Percentiles rank a stretch among this genome's conserved stretches.
phyloP scores from a whole-genome alignment of 2,329 filamentous ascomycete genomes.

The Penicillium olsonii region DNA sequence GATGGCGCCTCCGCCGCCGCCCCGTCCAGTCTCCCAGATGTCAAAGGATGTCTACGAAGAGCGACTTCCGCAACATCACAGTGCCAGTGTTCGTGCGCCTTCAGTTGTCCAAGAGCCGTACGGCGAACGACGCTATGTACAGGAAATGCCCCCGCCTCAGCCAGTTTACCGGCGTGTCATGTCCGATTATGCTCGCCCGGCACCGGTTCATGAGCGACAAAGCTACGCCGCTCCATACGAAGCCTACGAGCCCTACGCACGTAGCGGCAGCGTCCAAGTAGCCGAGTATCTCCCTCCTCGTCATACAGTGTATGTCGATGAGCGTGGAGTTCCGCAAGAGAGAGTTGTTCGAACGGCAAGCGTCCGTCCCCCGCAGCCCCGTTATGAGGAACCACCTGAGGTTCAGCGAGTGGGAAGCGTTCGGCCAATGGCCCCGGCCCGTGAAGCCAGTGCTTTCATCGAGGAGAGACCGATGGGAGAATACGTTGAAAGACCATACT shows the following conservation, averaged over 20 bases:
- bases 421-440: slow-evolving; percentile 39
- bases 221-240: slow-evolving; percentile 35
- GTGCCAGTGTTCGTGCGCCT: slow-evolving; percentile 40
- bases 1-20: slow-evolving; percentile 36
- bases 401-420: slow-evolving; percentile 46
- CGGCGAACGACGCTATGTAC: slow-evolving; percentile 41
- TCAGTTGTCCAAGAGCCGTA: slow-evolving; percentile 48
- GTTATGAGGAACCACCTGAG: slow-evolving; percentile 47
- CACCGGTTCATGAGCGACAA: slow-evolving; percentile 30
- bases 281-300: slow-evolving; percentile 42
- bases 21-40: slow-evolving; percentile 35
- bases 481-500: slow-evolving; percentile 48
- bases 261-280: slow-evolving; percentile 44
- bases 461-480: slow-evolving; percentile 49
- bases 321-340: slow-evolving; percentile 62
- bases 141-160: slow-evolving; percentile 49
- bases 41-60: slow-evolving; percentile 39
- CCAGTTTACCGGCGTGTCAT: slow-evolving; percentile 42
- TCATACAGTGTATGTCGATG: slow-evolving; percentile 58
- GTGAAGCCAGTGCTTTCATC: slow-evolving; percentile 46
- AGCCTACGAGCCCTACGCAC: slow-evolving; percentile 37
- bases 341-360: slow-evolving; percentile 60
- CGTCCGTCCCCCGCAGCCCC: slow-evolving; percentile 54
- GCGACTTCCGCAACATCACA: slow-evolving; percentile 26
- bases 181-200: slow-evolving; percentile 36